A percentile compares a stretch with the other conserved stretches of the same genome.
Evolutionary conservation across 768 basidiomycete species (phyloP).

Genomic region (Termitomyces sp.): DNA sequence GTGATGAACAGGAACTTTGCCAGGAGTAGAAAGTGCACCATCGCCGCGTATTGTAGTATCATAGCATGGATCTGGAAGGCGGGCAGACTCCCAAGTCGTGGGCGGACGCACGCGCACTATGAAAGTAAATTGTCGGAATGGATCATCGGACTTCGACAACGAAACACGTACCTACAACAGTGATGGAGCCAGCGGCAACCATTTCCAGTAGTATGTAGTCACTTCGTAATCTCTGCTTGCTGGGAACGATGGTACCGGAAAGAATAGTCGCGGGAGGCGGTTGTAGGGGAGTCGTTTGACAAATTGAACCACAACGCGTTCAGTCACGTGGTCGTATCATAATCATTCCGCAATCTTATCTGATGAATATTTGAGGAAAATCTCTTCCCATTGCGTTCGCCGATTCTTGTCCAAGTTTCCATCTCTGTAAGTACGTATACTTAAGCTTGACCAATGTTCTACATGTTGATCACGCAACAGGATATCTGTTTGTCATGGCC

Average conservation of each 20-base stretch:
- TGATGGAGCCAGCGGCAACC: slow-evolving; percentile 86
- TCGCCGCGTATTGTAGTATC: slow-evolving; percentile 77
- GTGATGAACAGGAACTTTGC: slow-evolving; percentile 38
- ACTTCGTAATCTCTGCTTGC: background rate
- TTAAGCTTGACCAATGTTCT: background rate
- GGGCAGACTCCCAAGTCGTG: slow-evolving; percentile 77
- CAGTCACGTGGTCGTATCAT: slow-evolving; percentile 26
- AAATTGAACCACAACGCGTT: slow-evolving; percentile 23
- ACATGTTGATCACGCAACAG: background rate
- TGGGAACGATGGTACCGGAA: background rate
- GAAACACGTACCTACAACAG: slow-evolving; percentile 66
- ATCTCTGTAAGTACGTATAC: background rate
- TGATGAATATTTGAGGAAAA: background rate
- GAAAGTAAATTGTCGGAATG: slow-evolving; percentile 3
- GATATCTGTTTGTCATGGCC: slow-evolving; percentile 22
- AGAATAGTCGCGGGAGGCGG: slow-evolving; percentile 2
- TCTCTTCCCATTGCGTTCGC: background rate
- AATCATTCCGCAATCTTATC: background rate
- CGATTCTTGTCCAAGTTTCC: no score
- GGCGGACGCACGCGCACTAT: slow-evolving; percentile 91
- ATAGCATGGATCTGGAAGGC: slow-evolving; percentile 73
- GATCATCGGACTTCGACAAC: slow-evolving; percentile 9
- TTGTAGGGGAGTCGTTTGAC: slow-evolving; percentile 8
- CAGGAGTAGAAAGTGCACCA: slow-evolving; percentile 74
- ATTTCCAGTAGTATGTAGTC: slow-evolving; percentile 31